Evolutionary conservation across 2,329 filamentous ascomycete genomes (phyloP), one percentile per base, ranked within the genome.

Genomic region (Nannizzia gypsea): DNA sequence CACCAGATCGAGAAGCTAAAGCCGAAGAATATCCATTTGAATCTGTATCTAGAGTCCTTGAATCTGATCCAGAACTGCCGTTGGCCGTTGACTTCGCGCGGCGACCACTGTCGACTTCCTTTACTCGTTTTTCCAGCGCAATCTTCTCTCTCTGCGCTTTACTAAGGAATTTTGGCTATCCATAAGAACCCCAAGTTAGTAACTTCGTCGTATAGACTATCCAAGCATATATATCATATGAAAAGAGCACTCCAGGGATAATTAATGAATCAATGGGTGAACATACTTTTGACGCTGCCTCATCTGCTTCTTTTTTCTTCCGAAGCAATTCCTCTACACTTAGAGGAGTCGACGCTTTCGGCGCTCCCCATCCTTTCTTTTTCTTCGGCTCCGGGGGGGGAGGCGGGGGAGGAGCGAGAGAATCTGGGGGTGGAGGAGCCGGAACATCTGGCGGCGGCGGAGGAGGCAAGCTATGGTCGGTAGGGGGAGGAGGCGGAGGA

Each of bases 281-380:
- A 62, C 73, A 66, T 76, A 83, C 81, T 75, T 93, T 96, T 59
- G 89, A 82, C 8, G 89, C 87, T 15, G 87, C 89, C 38, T 87
- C 88, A 73, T 93, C 89, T 28, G 88, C 87, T 63, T 89, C 89
- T 70, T 88, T 89, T 79, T 95, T 95, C 75, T 91, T 87, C 65
- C 84, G 83, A 22, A 96, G 75, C 3, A 96, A 81, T 67, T 95
- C 88, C 73, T 96, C 90, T 60, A 96, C 86, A 70, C 89, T 91
- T 55, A 95, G 77, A 6, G 88, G 88, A 5, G 71, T 69, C 2
- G 66, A 60, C 5, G 69, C 63, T 69, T 66, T 63, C 44, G 69
- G 62, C 22, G 74, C 66, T 11, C 77, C 78, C 78, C 78, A 81
- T 65, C 81, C 80, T 57, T 70, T 67, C 66, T 83, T 82, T 68